Evolutionary conservation across 1,284 basidiomycete species (phyloP).

Genomic region (Leccinum insolens): DNA sequence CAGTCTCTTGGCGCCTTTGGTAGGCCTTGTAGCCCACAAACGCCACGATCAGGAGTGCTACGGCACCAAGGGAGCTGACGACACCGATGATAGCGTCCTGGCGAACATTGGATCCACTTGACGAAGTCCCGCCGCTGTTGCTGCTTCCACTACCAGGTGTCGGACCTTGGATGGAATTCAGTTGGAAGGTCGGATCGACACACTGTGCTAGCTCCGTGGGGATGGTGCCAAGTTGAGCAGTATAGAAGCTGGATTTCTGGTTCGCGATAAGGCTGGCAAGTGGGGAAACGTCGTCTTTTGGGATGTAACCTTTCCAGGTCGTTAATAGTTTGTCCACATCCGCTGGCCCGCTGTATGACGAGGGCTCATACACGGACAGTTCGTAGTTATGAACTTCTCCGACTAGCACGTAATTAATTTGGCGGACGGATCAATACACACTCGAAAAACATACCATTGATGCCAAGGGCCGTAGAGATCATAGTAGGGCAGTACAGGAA

Average conservation of each 20-base stretch:
- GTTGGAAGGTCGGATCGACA: slow-evolving; percentile 59
- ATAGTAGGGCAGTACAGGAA: slow-evolving; percentile 61
- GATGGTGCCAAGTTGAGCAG: slow-evolving; percentile 39
- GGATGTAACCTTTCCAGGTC: slow-evolving; percentile 64
- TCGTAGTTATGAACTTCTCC: slow-evolving; percentile 55
- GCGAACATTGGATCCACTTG: slow-evolving; percentile 39
- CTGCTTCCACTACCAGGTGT: slow-evolving; percentile 30
- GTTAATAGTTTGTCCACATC: slow-evolving; percentile 58
- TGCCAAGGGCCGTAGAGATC: slow-evolving; percentile 50
- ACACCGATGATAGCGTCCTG: slow-evolving; percentile 83
- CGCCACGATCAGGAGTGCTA: slow-evolving; percentile 65
- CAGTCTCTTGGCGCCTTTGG: slow-evolving; percentile 60
- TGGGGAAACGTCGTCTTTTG: slow-evolving; percentile 44
- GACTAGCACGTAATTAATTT: slow-evolving; percentile 26
- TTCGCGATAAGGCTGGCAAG: slow-evolving; percentile 61
- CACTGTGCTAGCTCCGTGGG: slow-evolving; percentile 55
- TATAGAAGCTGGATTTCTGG: slow-evolving; percentile 64
- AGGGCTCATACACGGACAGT: slow-evolving; percentile 61
- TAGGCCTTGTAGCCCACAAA: slow-evolving; percentile 65
- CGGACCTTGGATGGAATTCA: slow-evolving; percentile 50
- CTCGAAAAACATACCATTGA: slow-evolving; percentile 42
- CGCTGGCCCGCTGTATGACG: slow-evolving; percentile 45
- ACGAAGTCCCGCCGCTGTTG: slow-evolving; percentile 6
- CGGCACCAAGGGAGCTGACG: slow-evolving; percentile 70
- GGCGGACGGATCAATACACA: slow-evolving; percentile 16